Base-by-base conservation (phyloP, 345 rosid genomes). In the Populus tremula region DNA sequence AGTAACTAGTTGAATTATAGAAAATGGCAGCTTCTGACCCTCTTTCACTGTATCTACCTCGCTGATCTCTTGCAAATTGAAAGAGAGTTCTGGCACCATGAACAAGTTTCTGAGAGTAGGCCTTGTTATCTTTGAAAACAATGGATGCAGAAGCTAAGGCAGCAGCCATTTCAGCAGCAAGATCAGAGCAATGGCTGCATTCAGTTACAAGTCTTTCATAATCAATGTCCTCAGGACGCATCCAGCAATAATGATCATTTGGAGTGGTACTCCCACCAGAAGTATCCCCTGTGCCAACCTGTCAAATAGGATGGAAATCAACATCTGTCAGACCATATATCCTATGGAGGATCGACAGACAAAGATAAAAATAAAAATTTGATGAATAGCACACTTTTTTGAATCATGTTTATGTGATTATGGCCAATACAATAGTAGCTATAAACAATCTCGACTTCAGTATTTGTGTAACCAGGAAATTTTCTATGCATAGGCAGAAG, bases 151-250 rank as follows among this genome's bases (percentile, higher is more conserved):
- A 76, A 77, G 99, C 98, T 64, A 96, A 75, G 64, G 99, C 92
- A 78, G 98, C 98, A 4, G 99, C 98, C 95, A 94, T 96, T 85
- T 96, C 99, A 0, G 92, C 95, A 69, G 99, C 99, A 8, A 96
- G 93, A 86, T 94, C 99, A 0, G 99, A 94, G 85, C 99, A 94
- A 23, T 82, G 79, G 69, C 82, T 84, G 73, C 99, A 94, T n/a
- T 85, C 86, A 14, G 54, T 1, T 10, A 94, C 95, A 67, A 97
- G 96, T 8, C 98, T 88, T 0, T 9, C 45, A 45, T 96, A 96
- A 82, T 96, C 95, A 78, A 96, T 96, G 85, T 96, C 99, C 90
- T 96, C 99, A 25, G 99, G 99, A 16, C 98, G 85, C 95, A 89
- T 92, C 99, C 99, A 96, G 78, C 99, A 96, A 84, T 90, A 94